Base-by-base conservation (phyloP, 148 eudicot species). In the Spergularia bocconei region DNA sequence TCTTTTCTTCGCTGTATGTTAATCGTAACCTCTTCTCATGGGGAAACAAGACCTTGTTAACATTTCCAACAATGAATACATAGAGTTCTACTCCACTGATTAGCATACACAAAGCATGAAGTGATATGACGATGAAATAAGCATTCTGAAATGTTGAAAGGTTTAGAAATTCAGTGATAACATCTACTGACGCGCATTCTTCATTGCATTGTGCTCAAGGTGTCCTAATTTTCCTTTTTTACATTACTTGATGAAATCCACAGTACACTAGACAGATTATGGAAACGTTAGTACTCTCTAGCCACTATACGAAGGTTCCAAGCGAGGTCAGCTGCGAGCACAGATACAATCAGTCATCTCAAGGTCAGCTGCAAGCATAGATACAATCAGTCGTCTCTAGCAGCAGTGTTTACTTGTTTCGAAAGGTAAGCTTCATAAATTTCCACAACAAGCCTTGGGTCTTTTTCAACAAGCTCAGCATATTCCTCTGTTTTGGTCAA, bases 381-480 rank as follows among this genome's bases (percentile, higher is more conserved):
- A 62, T 6, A 44, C 10, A 39, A 73, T 82, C 82, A 75, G 76
- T 82, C 82, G 67, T 47, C 68, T 29, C 58, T 78, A 67, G 91
- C 88, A 80, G 97, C 97, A 66, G 91, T 88, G 50, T 90, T 92
- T 47, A 82, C 89, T 79, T 88, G 92, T 67, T 86, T 90, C 63
- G 91, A 86, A 13, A 90, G 81, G 77, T 92, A 88, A 67, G 92
- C 87, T 85, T 92, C 97, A 39, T 84, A 92, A 20, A 92, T 87
- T 71, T 85, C 87, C 36, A 93, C 98, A 14, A 93, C 87, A 61
- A 93, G 86, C 69, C 88, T 84, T 0, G 98, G 89, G 79, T 93
- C 98, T 81, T 86, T 93, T 52, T 93, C 91, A 54, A 89, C 93
- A 12, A 93, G 96, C 69, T 86, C 88, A 4, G 77, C 75, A 65